Evolutionary conservation across 495 filamentous ascomycete species (phyloP), one percentile per base, ranked within the genome.

Genomic region (Rhizodiscina lignyota): DNA sequence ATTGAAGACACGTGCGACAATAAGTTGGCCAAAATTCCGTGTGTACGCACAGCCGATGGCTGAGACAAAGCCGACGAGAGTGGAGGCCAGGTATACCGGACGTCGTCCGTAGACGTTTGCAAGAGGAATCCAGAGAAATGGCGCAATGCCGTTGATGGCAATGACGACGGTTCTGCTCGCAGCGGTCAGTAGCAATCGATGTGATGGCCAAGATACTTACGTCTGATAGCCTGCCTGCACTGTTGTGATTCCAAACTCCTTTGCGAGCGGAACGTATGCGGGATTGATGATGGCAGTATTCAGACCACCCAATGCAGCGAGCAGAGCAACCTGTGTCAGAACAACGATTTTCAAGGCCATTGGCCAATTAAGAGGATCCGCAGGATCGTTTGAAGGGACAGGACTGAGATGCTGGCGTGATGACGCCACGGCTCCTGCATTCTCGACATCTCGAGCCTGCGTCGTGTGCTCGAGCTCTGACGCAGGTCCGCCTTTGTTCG

Each of bases 351-450:
- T n/a, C n/a, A n/a, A n/a, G n/a, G n/a, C n/a, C n/a, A n/a, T n/a
- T n/a, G 64, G 58, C 68, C 68, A 71, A 40, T 72, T 70, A 39
- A 62, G 64, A 24, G 68, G 68, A 42, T 71, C 68, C 12, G 58
- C 62, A 21, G 58, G 52, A 30, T 53, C 55, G 48, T 60, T 56
- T 21, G 58, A 48, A 13, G 68, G 68, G 4, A 72, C 47, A 6
- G 68, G 67, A 40, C 66, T 61, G 4, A 72, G 55, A 18, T 68
- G n/a, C n/a, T n/a, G n/a, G n/a, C n/a, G n/a, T n/a, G n/a, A n/a
- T n/a, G n/a, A n/a, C n/a, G n/a, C n/a, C n/a, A n/a, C n/a, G n/a
- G n/a, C n/a, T n/a, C n/a, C n/a, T n/a, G n/a, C n/a, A n/a, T n/a
- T n/a, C n/a, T n/a, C n/a, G n/a, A n/a, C n/a, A n/a, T n/a, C n/a